Evolutionary conservation across 2,329 filamentous ascomycete genomes (phyloP).

Genomic region (Diaporthe sp.): DNA sequence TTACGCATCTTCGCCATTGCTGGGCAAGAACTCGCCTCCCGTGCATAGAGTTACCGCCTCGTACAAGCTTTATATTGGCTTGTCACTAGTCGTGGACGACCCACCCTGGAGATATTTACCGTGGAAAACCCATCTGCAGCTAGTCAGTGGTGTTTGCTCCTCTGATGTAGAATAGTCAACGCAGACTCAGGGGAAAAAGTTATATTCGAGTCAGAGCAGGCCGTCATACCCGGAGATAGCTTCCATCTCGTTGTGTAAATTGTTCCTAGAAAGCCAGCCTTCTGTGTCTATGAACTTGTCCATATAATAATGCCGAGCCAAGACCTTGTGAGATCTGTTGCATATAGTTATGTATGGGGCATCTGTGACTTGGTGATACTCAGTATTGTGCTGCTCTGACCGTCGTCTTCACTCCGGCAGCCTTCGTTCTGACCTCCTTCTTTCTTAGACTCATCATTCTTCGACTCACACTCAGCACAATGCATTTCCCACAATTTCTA

Average conservation of each 20-base stretch:
- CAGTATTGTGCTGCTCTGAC: background rate
- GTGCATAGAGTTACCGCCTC: background rate
- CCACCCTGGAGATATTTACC: background rate
- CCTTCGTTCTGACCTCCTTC: background rate
- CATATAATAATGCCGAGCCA: constrained; percentile 1
- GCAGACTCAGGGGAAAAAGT: background rate
- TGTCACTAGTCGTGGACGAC: constrained; percentile 3
- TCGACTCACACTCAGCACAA: background rate
- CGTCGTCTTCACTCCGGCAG: background rate
- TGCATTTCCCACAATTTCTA: background rate
- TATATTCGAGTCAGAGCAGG: constrained; percentile 1
- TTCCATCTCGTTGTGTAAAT: background rate
- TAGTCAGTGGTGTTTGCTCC: background rate
- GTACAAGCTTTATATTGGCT: background rate
- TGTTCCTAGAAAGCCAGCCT: background rate
- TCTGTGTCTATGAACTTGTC: background rate
- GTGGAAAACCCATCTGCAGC: background rate
- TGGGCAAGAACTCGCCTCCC: background rate
- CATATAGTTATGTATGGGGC: background rate
- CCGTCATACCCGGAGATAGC: background rate
- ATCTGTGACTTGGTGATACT: background rate
- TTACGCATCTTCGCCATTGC: background rate
- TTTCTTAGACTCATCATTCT: background rate
- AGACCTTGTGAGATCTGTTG: background rate
- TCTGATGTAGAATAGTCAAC: background rate